phyloP scores from a whole-genome alignment of 768 basidiomycete genomes.

The Erythrobasidium yunnanense region DNA sequence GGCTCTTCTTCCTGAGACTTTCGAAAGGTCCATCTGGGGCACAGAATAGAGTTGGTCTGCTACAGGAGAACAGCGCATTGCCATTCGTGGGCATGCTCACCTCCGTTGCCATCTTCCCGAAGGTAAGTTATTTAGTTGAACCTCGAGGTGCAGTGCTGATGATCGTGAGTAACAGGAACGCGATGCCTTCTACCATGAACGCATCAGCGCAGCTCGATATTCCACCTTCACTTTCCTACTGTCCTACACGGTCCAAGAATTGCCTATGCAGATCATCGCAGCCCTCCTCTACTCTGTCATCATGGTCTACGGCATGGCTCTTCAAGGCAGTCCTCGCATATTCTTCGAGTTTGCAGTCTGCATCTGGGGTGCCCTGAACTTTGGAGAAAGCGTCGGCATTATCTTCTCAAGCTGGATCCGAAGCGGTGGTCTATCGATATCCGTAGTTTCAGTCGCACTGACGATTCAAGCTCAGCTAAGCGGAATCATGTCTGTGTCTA shows the following conservation, averaged over 20 bases:
- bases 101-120: not conserved
- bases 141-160: too few relatives aligned
- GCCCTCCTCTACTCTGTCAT: not conserved
- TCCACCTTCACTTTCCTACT: not conserved
- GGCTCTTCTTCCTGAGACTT: not conserved
- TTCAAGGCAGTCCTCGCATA: not conserved
- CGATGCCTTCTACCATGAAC: not conserved
- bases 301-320: constrained; percentile 1
- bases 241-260: not conserved
- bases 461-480: not conserved
- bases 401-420: not conserved
- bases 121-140: not conserved
- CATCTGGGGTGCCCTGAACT: not conserved
- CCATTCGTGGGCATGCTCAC: not conserved
- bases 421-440: not conserved
- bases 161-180: not conserved
- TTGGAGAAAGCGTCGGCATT: not conserved
- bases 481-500: not conserved
- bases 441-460: not conserved
- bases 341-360: not conserved
- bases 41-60: not conserved
- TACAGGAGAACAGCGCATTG: not conserved
- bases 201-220: not conserved
- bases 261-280: not conserved
- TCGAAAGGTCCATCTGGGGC: not conserved